Evolutionary conservation across 768 basidiomycete species (phyloP), one percentile per base, ranked within the genome.

Genomic region (Lactifluus volemus): DNA sequence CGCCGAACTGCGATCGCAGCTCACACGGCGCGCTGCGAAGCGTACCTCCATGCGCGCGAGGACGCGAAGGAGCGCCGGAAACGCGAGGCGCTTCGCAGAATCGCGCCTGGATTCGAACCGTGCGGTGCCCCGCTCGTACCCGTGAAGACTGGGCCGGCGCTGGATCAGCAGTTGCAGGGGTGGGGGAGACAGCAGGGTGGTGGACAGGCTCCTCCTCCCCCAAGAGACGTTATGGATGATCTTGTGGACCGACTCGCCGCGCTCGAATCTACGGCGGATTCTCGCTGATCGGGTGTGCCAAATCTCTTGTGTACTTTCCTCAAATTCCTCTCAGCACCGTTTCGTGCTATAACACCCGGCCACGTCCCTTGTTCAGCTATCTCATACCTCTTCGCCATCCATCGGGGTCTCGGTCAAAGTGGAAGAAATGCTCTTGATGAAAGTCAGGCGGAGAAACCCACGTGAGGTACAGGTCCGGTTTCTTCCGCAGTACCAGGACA

Each of bases 71-170:
- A 88, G 67, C 76, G 76, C 21, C 74, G 79, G 34, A 75, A 76
- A 58, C 76, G 77, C 36, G 89, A 89, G 29, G 87, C 86, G 7
- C 75, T 95, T 61, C 78, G 84, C 14, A 77, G 79, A 56, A 85
- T 96, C 49, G 92, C 92, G 0, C 92, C 93, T 0, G 92, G 93
- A 1, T 93, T 90, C 66, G 85, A 89, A 55, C 63, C 63, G 0
- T 19, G 1, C 10, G 45, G 54, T 17, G 60, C 49, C 3, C 56
- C 60, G 21, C 57, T 66, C 8, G 60, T 65, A 11, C 65, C 65
- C 2, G 50, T 61, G 32, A 53, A 48, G 38, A 30, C 38, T 4
- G 48, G 53, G 2, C 32, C 30, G 3, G 63, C 52, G 15, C 38
- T 39, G 30, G 39, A 47, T 1, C 44, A 54, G 21, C 45, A 25